Evolutionary conservation across 1,139 yeast species (phyloP), one percentile per base, ranked within the genome.

Genomic region (Magnusiomyces tetraspermus): DNA sequence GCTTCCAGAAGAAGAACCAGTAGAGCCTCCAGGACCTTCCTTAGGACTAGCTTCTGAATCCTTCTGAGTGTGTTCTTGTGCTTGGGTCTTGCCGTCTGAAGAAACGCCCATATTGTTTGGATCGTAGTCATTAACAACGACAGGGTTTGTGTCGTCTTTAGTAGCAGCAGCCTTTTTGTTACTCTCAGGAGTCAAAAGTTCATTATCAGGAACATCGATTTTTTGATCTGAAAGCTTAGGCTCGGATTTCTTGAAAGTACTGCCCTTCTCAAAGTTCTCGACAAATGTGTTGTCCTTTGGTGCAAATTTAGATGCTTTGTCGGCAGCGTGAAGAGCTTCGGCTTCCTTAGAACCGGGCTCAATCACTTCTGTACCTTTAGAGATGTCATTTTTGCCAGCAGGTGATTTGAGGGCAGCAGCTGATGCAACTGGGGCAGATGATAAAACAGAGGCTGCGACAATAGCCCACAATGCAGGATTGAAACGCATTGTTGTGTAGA

Each of bases 101-200:
- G 63, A 55, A 8, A 64, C 67, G 3, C 72, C 72, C 41, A 69
- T 60, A 30, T 69, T 65, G 51, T 62, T 65, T 11, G 72, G 72
- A 56, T 69, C 71, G 52, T 69, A 69, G 56, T 69, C 73, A 57
- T 68, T 67, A 45, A 67, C 62, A 28, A 68, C 69, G 19, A 64
- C 68, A 2, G 71, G 67, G 31, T 46, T 46, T 44, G 65, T 63
- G 48, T 63, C 62, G 47, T 61, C 65, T 24, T 61, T 60, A 13
- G 63, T 60, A 11, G 61, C 58, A 2, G 57, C 62, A 21, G 54
- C 51, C 28, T 53, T 52, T 50, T 65, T 62, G 48, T 63, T 58
- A 36, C 60, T 62, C 17, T 61, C 59, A 13, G 59, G 53, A 3
- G 52, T 60, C 26, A 51, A 44, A 8, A 56, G 53, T 45, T 60